Conservation (phyloP, 345 rosid genomes). For the Viola odorata region DNA sequence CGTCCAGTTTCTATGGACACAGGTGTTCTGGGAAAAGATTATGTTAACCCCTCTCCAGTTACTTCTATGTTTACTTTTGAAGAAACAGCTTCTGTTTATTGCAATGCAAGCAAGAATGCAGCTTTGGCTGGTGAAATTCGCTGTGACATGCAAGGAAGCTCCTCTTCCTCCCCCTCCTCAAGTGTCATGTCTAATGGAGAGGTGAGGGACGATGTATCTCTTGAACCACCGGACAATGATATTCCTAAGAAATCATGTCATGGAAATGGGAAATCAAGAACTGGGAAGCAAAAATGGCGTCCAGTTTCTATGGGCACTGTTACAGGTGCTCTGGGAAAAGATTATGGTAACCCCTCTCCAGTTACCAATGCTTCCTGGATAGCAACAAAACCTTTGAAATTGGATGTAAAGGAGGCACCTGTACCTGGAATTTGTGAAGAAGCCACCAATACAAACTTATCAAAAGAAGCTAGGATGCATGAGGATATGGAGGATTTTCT, state of each 20-base stretch:
- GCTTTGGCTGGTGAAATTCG: constrained; percentile 36
- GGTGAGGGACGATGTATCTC: constrained; percentile 11
- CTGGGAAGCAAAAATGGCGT: constrained; percentile 32
- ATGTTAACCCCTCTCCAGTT: constrained; percentile 25
- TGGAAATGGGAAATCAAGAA: constrained; percentile 23
- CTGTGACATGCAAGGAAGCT: constrained; percentile 20
- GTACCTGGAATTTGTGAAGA: constrained; percentile 31
- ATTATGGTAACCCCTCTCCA: constrained; percentile 28
- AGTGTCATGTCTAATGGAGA: constrained; percentile 14
- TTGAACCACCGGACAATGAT: constrained; percentile 12
- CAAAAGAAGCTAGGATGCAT: constrained; percentile 22
- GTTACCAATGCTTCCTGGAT: constrained; percentile 19
- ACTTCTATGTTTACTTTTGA: constrained; percentile 30
- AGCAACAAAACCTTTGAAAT: constrained; percentile 42
- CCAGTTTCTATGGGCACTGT: constrained; percentile 47
- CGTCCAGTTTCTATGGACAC: constrained; percentile 48
- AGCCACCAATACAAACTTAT: constrained; percentile 8
- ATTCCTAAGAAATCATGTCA: constrained; percentile 11
- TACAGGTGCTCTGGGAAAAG: constrained; percentile 45
- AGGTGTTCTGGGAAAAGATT: constrained; percentile 40
- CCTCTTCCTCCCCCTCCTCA: constrained; percentile 16
- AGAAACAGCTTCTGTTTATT: constrained; percentile 42
- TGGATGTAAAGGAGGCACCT: constrained; percentile 33
- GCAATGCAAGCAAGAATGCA: constrained; percentile 30
- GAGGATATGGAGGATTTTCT: constrained; percentile 45